phyloP scores from a whole-genome alignment of 23 red algal species.

The Chondrus crispus region DNA sequence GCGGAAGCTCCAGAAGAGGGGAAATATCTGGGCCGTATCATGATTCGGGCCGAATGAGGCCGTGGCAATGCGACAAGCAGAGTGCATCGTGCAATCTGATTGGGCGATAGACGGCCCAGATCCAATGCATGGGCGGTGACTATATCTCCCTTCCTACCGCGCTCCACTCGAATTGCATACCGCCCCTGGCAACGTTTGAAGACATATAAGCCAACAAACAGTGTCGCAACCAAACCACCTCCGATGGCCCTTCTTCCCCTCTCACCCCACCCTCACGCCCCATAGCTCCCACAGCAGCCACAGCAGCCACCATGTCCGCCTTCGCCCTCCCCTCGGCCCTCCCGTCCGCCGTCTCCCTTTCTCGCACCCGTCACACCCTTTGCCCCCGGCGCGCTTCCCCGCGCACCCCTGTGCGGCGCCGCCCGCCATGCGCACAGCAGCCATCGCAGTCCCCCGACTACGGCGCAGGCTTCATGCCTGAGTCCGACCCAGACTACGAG shows the following conservation, averaged over 20 bases:
- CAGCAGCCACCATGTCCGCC: neutral
- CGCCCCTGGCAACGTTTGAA: no score
- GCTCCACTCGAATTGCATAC: no score
- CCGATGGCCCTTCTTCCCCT: neutral
- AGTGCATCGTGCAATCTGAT: no score
- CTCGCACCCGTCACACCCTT: neutral
- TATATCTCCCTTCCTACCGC: no score
- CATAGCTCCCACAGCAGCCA: neutral
- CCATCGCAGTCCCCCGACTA: conserved; percentile 57
- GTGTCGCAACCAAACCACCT: no score
- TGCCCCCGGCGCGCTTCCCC: neutral
- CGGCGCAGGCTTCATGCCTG: conserved; percentile 41
- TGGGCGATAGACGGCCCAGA: no score
- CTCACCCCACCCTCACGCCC: neutral
- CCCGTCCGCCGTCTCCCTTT: neutral
- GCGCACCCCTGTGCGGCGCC: neutral
- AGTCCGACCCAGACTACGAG: conserved; percentile 44
- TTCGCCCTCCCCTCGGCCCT: neutral
- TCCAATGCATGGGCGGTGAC: no score
- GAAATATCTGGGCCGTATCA: no score
- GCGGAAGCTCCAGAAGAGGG: no score
- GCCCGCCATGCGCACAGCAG: neutral
- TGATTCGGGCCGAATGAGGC: no score
- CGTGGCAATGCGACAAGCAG: no score
- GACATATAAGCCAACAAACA: no score